Conservation (phyloP, 805 yeast genomes). For the Candida chilensis region DNA sequence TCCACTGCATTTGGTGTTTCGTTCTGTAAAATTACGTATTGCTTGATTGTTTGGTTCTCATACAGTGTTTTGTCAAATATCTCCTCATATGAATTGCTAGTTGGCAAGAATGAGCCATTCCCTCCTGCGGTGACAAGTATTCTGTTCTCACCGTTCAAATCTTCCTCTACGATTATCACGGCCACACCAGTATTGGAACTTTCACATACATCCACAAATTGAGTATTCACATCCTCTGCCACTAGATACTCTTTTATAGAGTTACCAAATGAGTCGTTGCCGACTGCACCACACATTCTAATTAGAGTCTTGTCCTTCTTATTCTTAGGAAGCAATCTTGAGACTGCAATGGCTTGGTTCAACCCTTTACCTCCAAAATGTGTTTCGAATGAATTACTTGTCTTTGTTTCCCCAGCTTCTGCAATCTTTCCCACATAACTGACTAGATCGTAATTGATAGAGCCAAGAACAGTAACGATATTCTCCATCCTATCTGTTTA, state of each 20-base stretch:
- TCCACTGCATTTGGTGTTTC: slow-evolving; percentile 72
- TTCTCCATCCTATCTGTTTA: too few species aligned
- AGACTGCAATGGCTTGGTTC: slow-evolving; percentile 78
- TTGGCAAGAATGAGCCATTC: slow-evolving; percentile 49
- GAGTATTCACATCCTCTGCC: slow-evolving; percentile 40
- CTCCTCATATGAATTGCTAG: slow-evolving; percentile 25
- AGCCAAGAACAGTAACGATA: slow-evolving; percentile 70
- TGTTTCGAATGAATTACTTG: slow-evolving; percentile 69
- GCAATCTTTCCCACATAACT: slow-evolving; percentile 72
- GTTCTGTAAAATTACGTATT: slow-evolving; percentile 70
- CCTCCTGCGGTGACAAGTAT: slow-evolving; percentile 90
- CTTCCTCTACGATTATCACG: slow-evolving; percentile 71
- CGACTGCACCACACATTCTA: slow-evolving; percentile 78
- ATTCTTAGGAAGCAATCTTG: slow-evolving; percentile 29
- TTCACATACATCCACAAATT: slow-evolving; percentile 30
- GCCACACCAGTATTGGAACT: slow-evolving; percentile 74
- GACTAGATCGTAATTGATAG: slow-evolving; percentile 85
- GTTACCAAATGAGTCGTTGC: slow-evolving; percentile 70
- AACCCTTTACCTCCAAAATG: slow-evolving; percentile 96
- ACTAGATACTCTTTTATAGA: slow-evolving; percentile 44
- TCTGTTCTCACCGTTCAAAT: slow-evolving; percentile 68
- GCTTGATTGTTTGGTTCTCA: slow-evolving; percentile 6
- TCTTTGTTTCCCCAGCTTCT: slow-evolving; percentile 76
- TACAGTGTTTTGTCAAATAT: slow-evolving; percentile 24
- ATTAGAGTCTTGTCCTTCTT: slow-evolving; percentile 12